Conservation (phyloP, 352 stramenopile species). For the Globisporangium abappressorium region DNA sequence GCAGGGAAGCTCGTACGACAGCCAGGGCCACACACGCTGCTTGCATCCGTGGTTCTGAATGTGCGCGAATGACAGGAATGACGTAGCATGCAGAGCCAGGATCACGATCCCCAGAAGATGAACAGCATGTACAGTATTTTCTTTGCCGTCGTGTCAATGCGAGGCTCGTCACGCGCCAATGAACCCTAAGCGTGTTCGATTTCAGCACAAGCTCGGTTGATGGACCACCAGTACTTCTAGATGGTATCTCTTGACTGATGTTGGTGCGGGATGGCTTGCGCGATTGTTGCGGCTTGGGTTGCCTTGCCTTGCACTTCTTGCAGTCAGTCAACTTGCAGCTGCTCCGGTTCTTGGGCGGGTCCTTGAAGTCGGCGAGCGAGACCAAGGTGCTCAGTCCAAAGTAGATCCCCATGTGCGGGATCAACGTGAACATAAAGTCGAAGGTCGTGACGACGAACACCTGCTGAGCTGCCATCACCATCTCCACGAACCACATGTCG, state of each 20-base stretch:
- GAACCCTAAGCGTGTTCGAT: background rate
- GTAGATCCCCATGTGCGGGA: slow-evolving; percentile 1
- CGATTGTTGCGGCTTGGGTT: background rate
- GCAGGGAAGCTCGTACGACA: slow-evolving; percentile 14
- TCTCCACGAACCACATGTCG: background rate
- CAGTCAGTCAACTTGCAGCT: background rate
- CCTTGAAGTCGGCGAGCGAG: background rate
- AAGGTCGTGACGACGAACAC: background rate
- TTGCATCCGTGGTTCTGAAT: background rate
- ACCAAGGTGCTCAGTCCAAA: background rate
- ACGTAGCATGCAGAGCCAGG: background rate
- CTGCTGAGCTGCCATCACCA: slow-evolving; percentile 2
- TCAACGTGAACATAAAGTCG: slow-evolving; percentile 1
- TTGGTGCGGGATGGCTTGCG: background rate
- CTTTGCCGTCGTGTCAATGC: background rate
- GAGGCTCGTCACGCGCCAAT: background rate
- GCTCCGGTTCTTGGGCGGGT: background rate
- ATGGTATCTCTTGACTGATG: background rate
- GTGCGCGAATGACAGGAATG: background rate
- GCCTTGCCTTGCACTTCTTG: background rate
- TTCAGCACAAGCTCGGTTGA: background rate
- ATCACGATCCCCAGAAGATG: background rate
- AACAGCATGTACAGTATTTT: background rate
- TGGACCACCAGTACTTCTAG: background rate
- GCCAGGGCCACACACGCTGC: background rate